These are phyloP conservation scores for Phaeodactylum tricornutum DNA, from an alignment of 108 stramenopile genomes.

Conservation along the genomic window DNA sequence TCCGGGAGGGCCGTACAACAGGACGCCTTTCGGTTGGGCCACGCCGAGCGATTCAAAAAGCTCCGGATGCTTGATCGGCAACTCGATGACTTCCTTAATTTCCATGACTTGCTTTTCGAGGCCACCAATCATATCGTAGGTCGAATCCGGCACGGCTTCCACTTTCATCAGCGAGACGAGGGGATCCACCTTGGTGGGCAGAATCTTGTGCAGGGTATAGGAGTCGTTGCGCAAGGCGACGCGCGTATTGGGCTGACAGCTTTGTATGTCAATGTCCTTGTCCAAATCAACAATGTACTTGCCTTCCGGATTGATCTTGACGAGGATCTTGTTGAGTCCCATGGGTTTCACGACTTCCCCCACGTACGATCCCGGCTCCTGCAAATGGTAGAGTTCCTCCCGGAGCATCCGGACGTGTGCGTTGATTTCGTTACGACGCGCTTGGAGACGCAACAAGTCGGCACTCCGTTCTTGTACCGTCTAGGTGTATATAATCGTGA, in stretches of 20 bases:
- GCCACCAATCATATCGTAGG: constrained; percentile 99
- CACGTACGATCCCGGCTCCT: constrained; percentile 97
- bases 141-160: constrained; percentile 99
- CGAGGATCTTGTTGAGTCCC: constrained; percentile 96
- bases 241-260: constrained; percentile 94
- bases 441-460: constrained; percentile 89
- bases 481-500: constrained; percentile 9
- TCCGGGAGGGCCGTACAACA: constrained; percentile 98
- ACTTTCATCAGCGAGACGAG: constrained; percentile 98
- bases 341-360: constrained; percentile 99
- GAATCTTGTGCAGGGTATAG: constrained; percentile 96
- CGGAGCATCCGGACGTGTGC: constrained; percentile 93
- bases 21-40: constrained; percentile 97
- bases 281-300: constrained; percentile 99
- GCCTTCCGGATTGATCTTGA: constrained; percentile 98
- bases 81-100: constrained; percentile 99
- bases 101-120: constrained; percentile 99
- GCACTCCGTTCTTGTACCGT: constrained; percentile 66
- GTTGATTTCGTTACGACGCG: constrained; percentile 95
- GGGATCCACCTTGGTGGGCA: constrained; percentile 99
- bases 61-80: constrained; percentile 99
- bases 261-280: constrained; percentile 94
- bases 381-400: constrained; percentile 96
- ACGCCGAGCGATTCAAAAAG: constrained; percentile 97
- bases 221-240: constrained; percentile 98